These are phyloP conservation scores for Penicillium rolfsii DNA, from an alignment of 2,329 filamentous ascomycete species.

Conservation along the genomic window DNA sequence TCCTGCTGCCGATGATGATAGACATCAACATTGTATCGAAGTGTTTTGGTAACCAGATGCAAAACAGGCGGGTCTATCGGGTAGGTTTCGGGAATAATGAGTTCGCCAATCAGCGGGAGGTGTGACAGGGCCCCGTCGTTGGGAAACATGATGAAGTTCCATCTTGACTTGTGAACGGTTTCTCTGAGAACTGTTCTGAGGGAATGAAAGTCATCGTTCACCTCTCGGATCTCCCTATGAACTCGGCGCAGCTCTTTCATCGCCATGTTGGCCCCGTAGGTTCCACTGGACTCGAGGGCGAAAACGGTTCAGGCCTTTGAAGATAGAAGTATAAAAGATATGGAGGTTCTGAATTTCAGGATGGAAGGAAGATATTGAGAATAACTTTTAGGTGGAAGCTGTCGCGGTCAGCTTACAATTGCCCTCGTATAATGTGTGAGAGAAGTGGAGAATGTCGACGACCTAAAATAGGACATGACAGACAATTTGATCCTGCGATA, in stretches of 20 bases:
- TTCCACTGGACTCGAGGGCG: not conserved
- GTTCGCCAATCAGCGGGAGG: slow-evolving; percentile 13
- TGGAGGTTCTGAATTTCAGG: not conserved
- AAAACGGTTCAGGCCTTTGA: not conserved
- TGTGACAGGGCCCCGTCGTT: slow-evolving; percentile 14
- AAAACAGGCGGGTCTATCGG: slow-evolving; percentile 7
- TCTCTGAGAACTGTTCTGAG: slow-evolving; percentile 14
- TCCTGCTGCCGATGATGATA: not conserved
- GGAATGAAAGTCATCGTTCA: slow-evolving; percentile 13
- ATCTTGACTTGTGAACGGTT: slow-evolving; percentile 11
- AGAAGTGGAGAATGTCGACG: not conserved
- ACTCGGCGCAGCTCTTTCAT: slow-evolving; percentile 6
- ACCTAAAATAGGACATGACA: not conserved
- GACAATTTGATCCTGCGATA: not conserved
- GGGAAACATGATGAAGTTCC: slow-evolving; percentile 15
- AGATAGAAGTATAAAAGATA: no score
- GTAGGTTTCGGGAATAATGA: slow-evolving; percentile 9
- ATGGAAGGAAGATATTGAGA: not conserved
- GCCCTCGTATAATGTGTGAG: not conserved
- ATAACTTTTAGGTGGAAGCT: not conserved
- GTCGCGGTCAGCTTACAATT: not conserved
- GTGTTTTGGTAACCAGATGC: slow-evolving; percentile 10
- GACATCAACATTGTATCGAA: slow-evolving; percentile 7
- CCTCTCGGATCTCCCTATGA: slow-evolving; percentile 10
- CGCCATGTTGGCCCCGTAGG: not conserved